Percentiles rank a stretch among this genome's conserved stretches.
These are phyloP conservation scores for Penicillium sp. DNA, from an alignment of 2,329 filamentous ascomycete genomes.

Conservation along the genomic window DNA sequence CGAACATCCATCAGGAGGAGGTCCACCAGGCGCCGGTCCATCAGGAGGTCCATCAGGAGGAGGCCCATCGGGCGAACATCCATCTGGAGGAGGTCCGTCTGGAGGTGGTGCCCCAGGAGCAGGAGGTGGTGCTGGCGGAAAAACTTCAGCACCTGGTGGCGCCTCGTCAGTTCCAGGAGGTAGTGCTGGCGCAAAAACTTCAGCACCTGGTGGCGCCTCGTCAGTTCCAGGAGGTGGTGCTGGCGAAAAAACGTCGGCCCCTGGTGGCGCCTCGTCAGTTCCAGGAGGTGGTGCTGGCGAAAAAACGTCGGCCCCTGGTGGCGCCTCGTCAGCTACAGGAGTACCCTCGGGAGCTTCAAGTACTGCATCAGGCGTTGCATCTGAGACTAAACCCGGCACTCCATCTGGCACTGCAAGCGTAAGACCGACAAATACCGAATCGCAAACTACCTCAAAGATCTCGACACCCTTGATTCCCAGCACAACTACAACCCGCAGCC, in stretches of 20 bases:
- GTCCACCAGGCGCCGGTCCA: not conserved
- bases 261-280: too few species aligned
- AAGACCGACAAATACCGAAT: not conserved
- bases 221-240: too few species aligned
- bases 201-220: too few species aligned
- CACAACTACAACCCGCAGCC: not conserved
- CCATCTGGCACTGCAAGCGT: not conserved
- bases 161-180: too few species aligned
- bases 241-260: too few species aligned
- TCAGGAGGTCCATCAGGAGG: not conserved
- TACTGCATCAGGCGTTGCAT: not conserved
- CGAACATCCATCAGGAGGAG: not conserved
- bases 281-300: too few species aligned
- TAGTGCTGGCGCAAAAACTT: too few species aligned
- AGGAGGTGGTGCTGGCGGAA: not conserved
- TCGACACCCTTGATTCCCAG: conserved; percentile 14
- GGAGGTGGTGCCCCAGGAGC: not conserved
- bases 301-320: too few species aligned
- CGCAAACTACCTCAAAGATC: not conserved
- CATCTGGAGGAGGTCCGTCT: not conserved
- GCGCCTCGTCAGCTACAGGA: too few species aligned
- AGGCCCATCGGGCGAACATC: not conserved
- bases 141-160: too few species aligned
- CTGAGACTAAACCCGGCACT: too few species aligned
- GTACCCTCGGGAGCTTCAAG: too few species aligned